A percentile compares a stretch with the other conserved stretches of the same genome.
These are phyloP conservation scores for Isochrysis galbana DNA, from an alignment of 78 protist species.

Conservation along the genomic window DNA sequence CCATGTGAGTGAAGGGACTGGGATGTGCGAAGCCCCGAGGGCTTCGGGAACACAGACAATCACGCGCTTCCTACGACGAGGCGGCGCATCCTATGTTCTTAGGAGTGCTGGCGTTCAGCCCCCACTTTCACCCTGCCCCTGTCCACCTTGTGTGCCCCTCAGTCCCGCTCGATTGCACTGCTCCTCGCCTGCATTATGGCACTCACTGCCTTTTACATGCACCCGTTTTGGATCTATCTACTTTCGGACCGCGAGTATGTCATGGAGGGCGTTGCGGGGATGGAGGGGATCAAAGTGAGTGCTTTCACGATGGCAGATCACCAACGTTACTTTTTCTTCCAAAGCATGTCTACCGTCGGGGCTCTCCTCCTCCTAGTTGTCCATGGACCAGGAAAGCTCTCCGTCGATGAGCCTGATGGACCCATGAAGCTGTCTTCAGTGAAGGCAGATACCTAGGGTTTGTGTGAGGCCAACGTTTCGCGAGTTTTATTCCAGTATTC, in stretches of 20 bases:
- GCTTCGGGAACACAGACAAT: too few relatives aligned
- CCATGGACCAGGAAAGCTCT: not conserved
- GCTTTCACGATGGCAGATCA: constrained; percentile 16
- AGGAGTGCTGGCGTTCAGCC: too few relatives aligned
- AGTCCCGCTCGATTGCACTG: not conserved
- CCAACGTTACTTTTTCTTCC: constrained; percentile 30
- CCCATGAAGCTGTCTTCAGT: not conserved
- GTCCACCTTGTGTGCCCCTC: not conserved
- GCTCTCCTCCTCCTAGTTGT: constrained; percentile 16
- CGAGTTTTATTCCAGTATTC: too few relatives aligned
- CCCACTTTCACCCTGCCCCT: too few relatives aligned
- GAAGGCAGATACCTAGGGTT: too few relatives aligned
- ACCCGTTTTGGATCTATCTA: not conserved
- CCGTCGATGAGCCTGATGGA: not conserved
- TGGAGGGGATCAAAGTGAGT: not conserved
- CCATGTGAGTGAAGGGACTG: too few relatives aligned
- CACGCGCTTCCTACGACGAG: too few relatives aligned
- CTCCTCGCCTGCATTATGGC: not conserved
- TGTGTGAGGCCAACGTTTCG: too few relatives aligned
- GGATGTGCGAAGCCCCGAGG: too few relatives aligned
- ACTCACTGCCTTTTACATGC: not conserved
- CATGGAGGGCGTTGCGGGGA: constrained; percentile 9
- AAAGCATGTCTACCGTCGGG: not conserved
- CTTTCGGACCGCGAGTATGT: not conserved
- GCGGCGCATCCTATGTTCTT: too few relatives aligned